Evolutionary conservation across 2,329 filamentous ascomycete species (phyloP), one percentile per base, ranked within the genome.

Genomic region (Cordyceps militaris): DNA sequence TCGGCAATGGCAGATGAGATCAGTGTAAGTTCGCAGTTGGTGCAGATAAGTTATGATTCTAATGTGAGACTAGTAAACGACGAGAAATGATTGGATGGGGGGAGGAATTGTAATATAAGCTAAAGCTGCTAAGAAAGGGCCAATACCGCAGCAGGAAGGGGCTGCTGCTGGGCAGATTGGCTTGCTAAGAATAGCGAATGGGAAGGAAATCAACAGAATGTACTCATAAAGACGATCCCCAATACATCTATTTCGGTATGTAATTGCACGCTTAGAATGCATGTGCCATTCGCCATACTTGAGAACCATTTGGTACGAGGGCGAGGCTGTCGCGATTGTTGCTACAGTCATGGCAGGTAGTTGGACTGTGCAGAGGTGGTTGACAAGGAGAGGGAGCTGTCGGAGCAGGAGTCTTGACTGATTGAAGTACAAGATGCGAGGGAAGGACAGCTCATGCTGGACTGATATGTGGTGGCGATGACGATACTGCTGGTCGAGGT

Each of bases 1-100:
- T 82, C 81, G 40, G 69, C 79, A n/a, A 87, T 87, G 84, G 83
- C 85, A 64, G 83, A 87, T 61, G 84, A 86, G 65, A 85, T 86
- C 57, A 74, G 81, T 70, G 72, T 73, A 66, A 58, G 72, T 66
- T 4, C 10, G 28, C 7, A 19, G 5, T 28, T 36, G 11, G 36
- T 13, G 10, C 19, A 11, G 1, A 24, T 43, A 10, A 50, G 4
- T 14, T 10, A 21, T 2, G 9, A 26, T 48, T 36, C 36, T 59
- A 54, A 58, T 36, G 19, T 14, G 26, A 32, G 16, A 26, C 14
- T 19, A 59, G 51, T 54, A 55, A 49, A 47, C 19, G 32, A 21
- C 24, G 14, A 28, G n/a, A n/a, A 4, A 43, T 8, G 19, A 4
- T 24, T 19, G 34, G 34, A 16, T 14, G 9, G 10, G 23, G 10